Conservation (phyloP, 352 stramenopile genomes). For the Pythium sp. region DNA sequence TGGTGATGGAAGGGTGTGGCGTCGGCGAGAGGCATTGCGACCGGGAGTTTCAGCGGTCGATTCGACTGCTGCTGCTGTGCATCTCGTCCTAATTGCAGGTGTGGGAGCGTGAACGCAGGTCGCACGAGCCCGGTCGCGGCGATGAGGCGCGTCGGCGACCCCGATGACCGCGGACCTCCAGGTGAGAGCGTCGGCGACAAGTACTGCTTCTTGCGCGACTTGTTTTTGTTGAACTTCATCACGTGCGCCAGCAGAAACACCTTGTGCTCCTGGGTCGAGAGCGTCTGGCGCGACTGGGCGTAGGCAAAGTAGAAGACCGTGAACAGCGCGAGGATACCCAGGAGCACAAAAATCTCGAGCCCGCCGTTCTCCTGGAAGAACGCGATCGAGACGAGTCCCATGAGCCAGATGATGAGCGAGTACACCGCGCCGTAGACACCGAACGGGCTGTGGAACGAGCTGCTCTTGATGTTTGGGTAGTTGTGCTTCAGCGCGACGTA, state of each 20-base stretch:
- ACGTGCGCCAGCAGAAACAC: conserved; percentile 35
- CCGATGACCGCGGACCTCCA: background rate
- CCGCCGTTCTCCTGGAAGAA: conserved; percentile 29
- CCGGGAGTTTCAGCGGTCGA: conserved; percentile 9
- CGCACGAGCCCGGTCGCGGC: conserved; percentile 15
- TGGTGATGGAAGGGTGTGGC: conserved; percentile 17
- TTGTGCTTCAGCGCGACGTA: conserved; percentile 31
- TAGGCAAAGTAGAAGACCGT: conserved; percentile 29
- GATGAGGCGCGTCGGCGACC: conserved; percentile 12
- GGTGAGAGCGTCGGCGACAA: background rate
- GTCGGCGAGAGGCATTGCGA: background rate
- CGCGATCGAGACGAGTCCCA: conserved; percentile 25
- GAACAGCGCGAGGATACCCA: conserved; percentile 18
- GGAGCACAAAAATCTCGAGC: conserved; percentile 19
- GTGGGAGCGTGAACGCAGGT: background rate
- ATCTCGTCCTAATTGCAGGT: conserved; percentile 7
- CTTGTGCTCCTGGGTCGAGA: conserved; percentile 33
- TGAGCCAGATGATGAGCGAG: conserved; percentile 26
- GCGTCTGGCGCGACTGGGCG: conserved; percentile 27
- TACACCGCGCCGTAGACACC: conserved; percentile 27
- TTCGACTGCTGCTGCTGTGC: conserved; percentile 1
- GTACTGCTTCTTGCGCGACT: conserved; percentile 17
- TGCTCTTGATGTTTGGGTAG: conserved; percentile 28
- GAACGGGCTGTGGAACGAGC: conserved; percentile 32
- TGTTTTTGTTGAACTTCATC: conserved; percentile 25